Percentiles rank a stretch among this genome's conserved stretches.
These are phyloP conservation scores for Bathelium albidoporum DNA, from an alignment of 495 filamentous ascomycete species.

Conservation along the genomic window DNA sequence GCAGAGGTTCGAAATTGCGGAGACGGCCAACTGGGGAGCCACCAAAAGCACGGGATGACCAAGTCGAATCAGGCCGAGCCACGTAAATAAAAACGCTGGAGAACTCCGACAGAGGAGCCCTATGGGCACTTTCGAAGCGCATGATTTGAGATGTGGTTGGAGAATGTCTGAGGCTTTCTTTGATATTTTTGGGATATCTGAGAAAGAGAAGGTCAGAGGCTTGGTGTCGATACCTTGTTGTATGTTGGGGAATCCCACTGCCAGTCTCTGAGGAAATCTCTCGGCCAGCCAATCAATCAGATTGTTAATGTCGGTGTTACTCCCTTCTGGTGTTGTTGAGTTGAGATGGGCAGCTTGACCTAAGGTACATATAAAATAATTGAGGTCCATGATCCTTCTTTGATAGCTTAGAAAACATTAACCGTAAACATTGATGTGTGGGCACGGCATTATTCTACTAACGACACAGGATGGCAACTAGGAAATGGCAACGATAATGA, in stretches of 20 bases:
- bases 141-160: background rate
- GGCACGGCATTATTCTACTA: too few species aligned
- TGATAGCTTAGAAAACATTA: too few species aligned
- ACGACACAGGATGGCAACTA: too few species aligned
- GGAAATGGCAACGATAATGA: too few species aligned
- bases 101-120: slow-evolving; percentile 42
- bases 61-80: slow-evolving; percentile 42
- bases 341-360: slow-evolving; percentile 36
- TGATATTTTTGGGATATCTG: slow-evolving; percentile 13
- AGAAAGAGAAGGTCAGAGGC: slow-evolving; percentile 25
- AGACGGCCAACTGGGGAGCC: slow-evolving; percentile 41
- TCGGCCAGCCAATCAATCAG: slow-evolving; percentile 37
- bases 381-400: slow-evolving; percentile 16
- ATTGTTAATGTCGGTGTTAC: slow-evolving; percentile 35
- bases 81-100: slow-evolving; percentile 39
- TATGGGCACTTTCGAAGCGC: slow-evolving; percentile 19
- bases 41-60: slow-evolving; percentile 43
- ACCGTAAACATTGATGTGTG: too few species aligned
- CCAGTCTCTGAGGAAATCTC: slow-evolving; percentile 25
- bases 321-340: slow-evolving; percentile 10
- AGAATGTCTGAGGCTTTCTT: slow-evolving; percentile 11
- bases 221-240: slow-evolving; percentile 4
- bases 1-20: slow-evolving; percentile 39
- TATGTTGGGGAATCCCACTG: slow-evolving; percentile 34
- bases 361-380: slow-evolving; percentile 45